Percentiles rank a stretch among this genome's conserved stretches.
These are phyloP conservation scores for Endocalyx cinctus DNA, from an alignment of 2,329 filamentous ascomycete species.

Conservation along the genomic window DNA sequence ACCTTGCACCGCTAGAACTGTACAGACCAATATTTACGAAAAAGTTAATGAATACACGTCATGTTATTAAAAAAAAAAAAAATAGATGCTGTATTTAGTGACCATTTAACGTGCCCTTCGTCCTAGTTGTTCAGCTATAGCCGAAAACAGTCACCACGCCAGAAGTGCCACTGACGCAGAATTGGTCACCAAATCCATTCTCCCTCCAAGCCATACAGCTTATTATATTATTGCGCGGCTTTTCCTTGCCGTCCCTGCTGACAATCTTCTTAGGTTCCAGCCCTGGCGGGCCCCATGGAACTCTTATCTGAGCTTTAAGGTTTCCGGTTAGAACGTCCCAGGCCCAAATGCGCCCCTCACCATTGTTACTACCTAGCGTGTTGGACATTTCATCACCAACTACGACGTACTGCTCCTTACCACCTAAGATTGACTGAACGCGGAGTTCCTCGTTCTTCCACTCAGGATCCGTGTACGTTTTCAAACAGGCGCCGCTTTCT, in stretches of 20 bases:
- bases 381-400: constrained; percentile 68
- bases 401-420: constrained; percentile 71
- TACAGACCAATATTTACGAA: constrained; percentile 8
- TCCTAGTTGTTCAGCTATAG: too few relatives aligned
- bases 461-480: constrained; percentile 58
- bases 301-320: constrained; percentile 55
- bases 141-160: constrained; percentile 63
- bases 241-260: constrained; percentile 57
- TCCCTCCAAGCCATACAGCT: constrained; percentile 62
- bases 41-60: constrained; percentile 1
- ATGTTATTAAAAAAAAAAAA: too few relatives aligned
- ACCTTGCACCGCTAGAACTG: too few relatives aligned
- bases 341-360: constrained; percentile 62
- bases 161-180: constrained; percentile 61
- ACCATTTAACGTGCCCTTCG: too few relatives aligned
- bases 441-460: constrained; percentile 66
- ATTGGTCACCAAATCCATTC: constrained; percentile 58
- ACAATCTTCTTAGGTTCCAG: constrained; percentile 46
- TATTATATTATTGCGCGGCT: constrained; percentile 54
- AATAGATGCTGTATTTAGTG: too few relatives aligned
- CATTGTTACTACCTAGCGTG: constrained; percentile 20
- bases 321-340: constrained; percentile 82
- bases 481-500: constrained; percentile 65
- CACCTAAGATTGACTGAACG: constrained; percentile 71
- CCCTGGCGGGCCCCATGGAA: constrained; percentile 52